Conservation (phyloP, 257 asterid genomes). For the Ilex aquifolium region DNA sequence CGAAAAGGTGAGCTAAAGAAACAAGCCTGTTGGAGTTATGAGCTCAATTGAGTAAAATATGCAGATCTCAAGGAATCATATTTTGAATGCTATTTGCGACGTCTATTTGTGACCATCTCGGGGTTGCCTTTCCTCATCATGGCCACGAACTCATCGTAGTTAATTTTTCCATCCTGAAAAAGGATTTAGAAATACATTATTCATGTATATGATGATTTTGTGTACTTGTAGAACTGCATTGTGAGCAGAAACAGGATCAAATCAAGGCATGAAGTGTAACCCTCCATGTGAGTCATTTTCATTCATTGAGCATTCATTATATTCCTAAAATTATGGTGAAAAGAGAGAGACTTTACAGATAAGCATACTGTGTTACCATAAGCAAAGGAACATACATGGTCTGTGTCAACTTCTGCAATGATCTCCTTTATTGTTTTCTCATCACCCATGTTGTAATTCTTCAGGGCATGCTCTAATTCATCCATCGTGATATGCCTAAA, state of each 20-base stretch:
- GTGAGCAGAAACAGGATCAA: no score
- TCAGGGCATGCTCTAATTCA: constrained; percentile 77
- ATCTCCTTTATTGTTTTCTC: constrained; percentile 82
- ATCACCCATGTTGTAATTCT: constrained; percentile 77
- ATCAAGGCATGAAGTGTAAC: not conserved
- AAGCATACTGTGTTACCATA: not conserved
- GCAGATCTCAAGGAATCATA: not conserved
- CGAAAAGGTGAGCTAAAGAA: no score
- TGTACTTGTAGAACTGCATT: no score
- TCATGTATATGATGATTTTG: not conserved
- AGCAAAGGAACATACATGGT: constrained; percentile 35
- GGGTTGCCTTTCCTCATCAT: constrained; percentile 90
- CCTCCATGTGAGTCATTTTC: not conserved
- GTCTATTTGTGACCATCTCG: constrained; percentile 51
- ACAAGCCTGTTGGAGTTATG: no score
- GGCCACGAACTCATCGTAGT: constrained; percentile 79
- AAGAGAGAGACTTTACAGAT: not conserved
- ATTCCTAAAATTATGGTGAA: not conserved
- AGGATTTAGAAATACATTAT: constrained; percentile 7
- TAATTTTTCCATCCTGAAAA: constrained; percentile 82
- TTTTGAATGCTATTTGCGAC: constrained; percentile 36
- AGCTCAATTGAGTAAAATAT: no score
- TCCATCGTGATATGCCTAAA: constrained; percentile 74
- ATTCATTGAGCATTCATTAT: not conserved
- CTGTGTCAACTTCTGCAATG: constrained; percentile 89